Base-by-base conservation (phyloP, 768 basidiomycete genomes). In the Tulasnella calospora region DNA sequence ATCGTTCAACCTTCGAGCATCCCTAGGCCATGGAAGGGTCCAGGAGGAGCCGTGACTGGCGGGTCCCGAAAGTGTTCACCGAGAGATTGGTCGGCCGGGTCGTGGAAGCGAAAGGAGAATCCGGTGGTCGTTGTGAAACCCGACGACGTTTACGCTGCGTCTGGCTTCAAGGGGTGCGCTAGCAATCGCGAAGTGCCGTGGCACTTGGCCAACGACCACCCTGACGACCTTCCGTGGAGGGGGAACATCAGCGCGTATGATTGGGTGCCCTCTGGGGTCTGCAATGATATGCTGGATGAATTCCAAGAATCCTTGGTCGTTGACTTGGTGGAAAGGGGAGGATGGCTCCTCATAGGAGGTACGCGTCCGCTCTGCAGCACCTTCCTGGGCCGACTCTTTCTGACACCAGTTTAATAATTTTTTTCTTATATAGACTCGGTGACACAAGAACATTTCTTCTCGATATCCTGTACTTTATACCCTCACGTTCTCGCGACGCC, bases 391-490 rank as follows among this genome's bases (percentile, higher is more conserved):
- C 27, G 71, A 9, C 19, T 21, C 9, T 8, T 40, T 44, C 40
- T 73, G 74, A 76, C 51, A 15, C 35, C 55, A 33, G 35, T 36
- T 35, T 36, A 17, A 19, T 76, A 35, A 78, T n/a, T n/a, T n/a
- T n/a, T n/a, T n/a, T 46, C 80, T 17, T 35, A 10, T 40, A 33
- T 67, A 90, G 91, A 92, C 81, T 92, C 91, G 0, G 89, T 92
- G 23, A 89, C 89, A 1, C 91, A 92, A 82, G 90, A 89, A 80
- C 91, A 92, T 82, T 92, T 92, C 85, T 92, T 92, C 83, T 92
- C 91, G 5, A 82, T 92, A 0, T 91, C 91, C 0, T 92, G 91
- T 81, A 81, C 88, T 57, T 86, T 92, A 3, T 89, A 89, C 82
- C 90, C 91, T 0, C 90, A 92, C 81, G 91, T 92, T 51, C 86